These are phyloP conservation scores for Brassica balearica DNA, from an alignment of 441 rosid genomes.

Conservation along the genomic window DNA sequence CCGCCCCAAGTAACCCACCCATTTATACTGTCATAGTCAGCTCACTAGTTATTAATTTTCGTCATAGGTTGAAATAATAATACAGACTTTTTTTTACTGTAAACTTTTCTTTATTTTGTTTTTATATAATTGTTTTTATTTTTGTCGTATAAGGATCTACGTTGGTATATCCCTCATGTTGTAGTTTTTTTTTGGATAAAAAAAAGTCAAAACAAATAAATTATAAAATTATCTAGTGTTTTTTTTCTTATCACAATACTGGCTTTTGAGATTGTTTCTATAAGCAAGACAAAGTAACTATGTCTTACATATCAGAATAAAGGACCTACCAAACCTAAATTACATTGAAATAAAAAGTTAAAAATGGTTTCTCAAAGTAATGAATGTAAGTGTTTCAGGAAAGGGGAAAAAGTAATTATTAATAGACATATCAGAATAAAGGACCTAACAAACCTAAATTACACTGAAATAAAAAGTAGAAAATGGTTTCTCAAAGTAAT, in stretches of 20 bases:
- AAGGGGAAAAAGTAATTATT: too few species aligned
- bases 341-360: not conserved
- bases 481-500: not conserved
- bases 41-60: conserved; percentile 23
- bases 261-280: not conserved
- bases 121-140: not conserved
- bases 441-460: not conserved
- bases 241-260: not conserved
- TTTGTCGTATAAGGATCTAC: conserved; percentile 31
- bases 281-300: not conserved
- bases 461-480: not conserved
- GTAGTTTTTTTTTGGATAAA: not conserved
- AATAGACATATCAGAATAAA: not conserved
- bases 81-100: not conserved
- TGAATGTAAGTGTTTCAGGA: not conserved
- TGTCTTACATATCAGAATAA: conserved; percentile 5
- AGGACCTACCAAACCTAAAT: not conserved
- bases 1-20: conserved; percentile 16
- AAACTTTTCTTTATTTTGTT: conserved; percentile 11
- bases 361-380: not conserved
- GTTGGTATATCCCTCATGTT: conserved; percentile 40
- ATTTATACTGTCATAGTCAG: conserved; percentile 38
- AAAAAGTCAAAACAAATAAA: conserved; percentile 24
- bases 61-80: conserved; percentile 16
- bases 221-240: too few species aligned